Evolutionary conservation across 805 yeast species (phyloP), one percentile per base, ranked within the genome.

Genomic region (Saccharomycopsis javanensis): DNA sequence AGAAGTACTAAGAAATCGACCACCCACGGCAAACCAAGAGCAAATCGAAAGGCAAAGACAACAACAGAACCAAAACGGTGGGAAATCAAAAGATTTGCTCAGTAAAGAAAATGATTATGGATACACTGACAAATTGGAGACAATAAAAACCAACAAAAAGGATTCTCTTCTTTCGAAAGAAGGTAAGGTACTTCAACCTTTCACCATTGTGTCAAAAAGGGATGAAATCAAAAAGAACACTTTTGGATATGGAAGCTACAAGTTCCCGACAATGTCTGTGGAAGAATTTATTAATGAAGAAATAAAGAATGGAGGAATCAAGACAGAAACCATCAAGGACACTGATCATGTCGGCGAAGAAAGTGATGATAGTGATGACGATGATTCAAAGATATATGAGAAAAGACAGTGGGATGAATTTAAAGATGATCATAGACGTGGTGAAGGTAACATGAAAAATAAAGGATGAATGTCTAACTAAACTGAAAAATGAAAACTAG

Each of bases 401-500:
- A 81, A 85, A 57, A 77, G 99, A 57, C 78, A 80, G 46, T 94
- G 98, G 98, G 99, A 94, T 70, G 95, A 87, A 60, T 94, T 92
- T 75, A 82, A 83, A 51, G 99, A 94, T 61, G 80, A 81, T 2
- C 82, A 89, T 67, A 86, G 90, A 0, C 82, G 80, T 65, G 99
- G 99, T 6, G 83, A 91, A 57, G 99, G 99, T 10, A 92, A 92
- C 67, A 89, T 91, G 51, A 81, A 78, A 68, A 81, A 85, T 64
- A 71, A 80, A 56, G 92, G 92, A 5, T 79, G 11, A 31, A 7
- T 5, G 35, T 31, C 4, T 31, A 31, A 8, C 35, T 31, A 15
- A 31, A 31, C 10, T 31, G 13, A 11, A 6, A 30, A 30, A 30
- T 30, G 4, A 31, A 3, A 15, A 31, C 10, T 31, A 31, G 13